Base-by-base conservation (phyloP, 176 grass and related monocot genomes). In the Tillandsia leiboldiana region DNA sequence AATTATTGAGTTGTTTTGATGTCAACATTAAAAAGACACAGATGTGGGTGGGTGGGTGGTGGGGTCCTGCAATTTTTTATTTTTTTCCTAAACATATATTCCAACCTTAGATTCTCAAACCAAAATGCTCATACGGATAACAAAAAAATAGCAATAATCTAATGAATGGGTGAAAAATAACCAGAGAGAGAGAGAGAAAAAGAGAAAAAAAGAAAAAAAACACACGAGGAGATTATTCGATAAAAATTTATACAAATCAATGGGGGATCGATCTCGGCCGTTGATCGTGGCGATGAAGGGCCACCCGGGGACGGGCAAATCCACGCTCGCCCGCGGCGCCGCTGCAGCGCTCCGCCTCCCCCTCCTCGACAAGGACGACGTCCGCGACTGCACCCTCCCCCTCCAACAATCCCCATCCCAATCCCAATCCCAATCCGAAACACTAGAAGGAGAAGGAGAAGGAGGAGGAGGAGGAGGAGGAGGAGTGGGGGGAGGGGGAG, bases 341-440 rank as follows among this genome's bases (percentile, higher is more conserved):
- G 81, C 89, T 2, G 20, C 79, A 1, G 51, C 72, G 10, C 84
- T 92, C 63, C 28, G 64, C 48, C 79, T 84, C 65, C 82, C 89
- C 2, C 89, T 97, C 27, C 86, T 92, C 26, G 93, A 97, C 73
- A 97, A 97, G 75, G 89, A 97, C 74, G 93, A 97, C 49, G 80
- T 97, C 65, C 78, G 93, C 73, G 86, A 92, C 74, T 92, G 93
- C 89, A 96, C 86, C 22, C 49, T 87, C 52, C 66, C 62, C 50
- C 78, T 96, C 3, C 83, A 96, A 49, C 12, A 26, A 15, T 63
- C n/a, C 78, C 65, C 10, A 79, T 50, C 3, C 0, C 27, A 42
- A 53, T 63, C 11, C 68, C 74, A 33, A 33, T 42, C 33, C 7
- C 33, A 42, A 42, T 42, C 33, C 5, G 5, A 42, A 42, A 42